Conservation (phyloP, 2,329 filamentous ascomycete species). For the Penicillium carneum region DNA sequence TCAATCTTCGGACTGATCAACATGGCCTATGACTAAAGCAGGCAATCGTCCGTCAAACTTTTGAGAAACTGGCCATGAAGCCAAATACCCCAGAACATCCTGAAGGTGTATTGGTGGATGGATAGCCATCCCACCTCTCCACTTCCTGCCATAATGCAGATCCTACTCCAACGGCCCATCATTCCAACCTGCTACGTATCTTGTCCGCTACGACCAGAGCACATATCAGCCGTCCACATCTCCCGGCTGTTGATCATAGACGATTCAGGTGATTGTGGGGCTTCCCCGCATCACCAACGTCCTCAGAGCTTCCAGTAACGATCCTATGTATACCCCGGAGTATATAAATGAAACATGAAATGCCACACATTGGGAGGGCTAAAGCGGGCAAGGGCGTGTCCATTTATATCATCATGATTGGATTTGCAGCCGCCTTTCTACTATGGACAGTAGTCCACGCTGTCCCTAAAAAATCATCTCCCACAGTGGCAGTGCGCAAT, state of each 20-base stretch:
- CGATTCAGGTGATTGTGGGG: neutral
- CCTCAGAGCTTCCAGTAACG: neutral
- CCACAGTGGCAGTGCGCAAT: slow-evolving; percentile 51
- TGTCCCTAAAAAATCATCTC: slow-evolving; percentile 35
- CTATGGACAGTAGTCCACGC: slow-evolving; percentile 28
- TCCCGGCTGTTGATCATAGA: neutral
- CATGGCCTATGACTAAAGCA: neutral
- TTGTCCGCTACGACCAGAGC: neutral
- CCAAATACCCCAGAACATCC: neutral
- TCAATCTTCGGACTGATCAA: neutral
- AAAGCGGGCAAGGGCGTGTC: neutral
- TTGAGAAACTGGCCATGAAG: neutral
- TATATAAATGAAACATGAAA: slow-evolving; percentile 8
- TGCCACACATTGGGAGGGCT: no score
- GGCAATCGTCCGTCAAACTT: slow-evolving; percentile 6
- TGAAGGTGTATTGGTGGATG: slow-evolving; percentile 1
- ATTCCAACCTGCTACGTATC: neutral
- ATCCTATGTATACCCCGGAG: neutral
- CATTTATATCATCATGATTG: slow-evolving; percentile 15
- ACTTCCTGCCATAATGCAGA: neutral
- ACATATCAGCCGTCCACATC: neutral
- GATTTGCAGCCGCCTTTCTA: slow-evolving; percentile 19
- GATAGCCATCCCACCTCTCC: neutral
- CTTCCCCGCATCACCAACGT: neutral
- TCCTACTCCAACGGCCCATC: neutral